These are phyloP conservation scores for Coemansia sp. DNA, from an alignment of 192 early-diverging fungal genomes.

Conservation along the genomic window DNA sequence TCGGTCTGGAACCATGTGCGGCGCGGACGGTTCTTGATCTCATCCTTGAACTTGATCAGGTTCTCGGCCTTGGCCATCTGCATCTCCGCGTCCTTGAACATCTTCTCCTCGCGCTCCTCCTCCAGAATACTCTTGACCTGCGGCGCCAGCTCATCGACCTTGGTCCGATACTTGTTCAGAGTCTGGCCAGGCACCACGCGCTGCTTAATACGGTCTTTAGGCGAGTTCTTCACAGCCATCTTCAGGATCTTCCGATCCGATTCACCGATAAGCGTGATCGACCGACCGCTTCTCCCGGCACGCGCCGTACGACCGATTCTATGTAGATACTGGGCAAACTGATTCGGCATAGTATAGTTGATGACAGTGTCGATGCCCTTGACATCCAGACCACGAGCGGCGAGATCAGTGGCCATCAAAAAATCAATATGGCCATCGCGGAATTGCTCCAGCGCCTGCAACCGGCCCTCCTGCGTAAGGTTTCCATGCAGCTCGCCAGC, in stretches of 20 bases:
- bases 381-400: slow-evolving; percentile 96
- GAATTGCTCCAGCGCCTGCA: slow-evolving; percentile 89
- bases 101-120: slow-evolving; percentile 79
- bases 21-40: slow-evolving; percentile 85
- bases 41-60: slow-evolving; percentile 74
- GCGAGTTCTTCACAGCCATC: slow-evolving; percentile 82
- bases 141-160: slow-evolving; percentile 64
- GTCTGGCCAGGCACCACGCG: slow-evolving; percentile 81
- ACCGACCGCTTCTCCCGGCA: slow-evolving; percentile 79
- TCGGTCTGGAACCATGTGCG: slow-evolving; percentile 93
- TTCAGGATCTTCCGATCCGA: slow-evolving; percentile 91
- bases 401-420: slow-evolving; percentile 94
- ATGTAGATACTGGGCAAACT: slow-evolving; percentile 91
- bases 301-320: slow-evolving; percentile 95
- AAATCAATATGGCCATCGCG: slow-evolving; percentile 80
- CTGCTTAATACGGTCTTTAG: slow-evolving; percentile 76
- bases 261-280: slow-evolving; percentile 90
- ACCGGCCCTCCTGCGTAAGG: slow-evolving; percentile 83
- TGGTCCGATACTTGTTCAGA: slow-evolving; percentile 70
- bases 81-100: slow-evolving; percentile 85
- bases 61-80: no score
- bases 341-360: slow-evolving; percentile 97
- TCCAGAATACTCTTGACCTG: slow-evolving; percentile 65
- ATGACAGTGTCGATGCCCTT: slow-evolving; percentile 95
- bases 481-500: slow-evolving; percentile 95